These are phyloP conservation scores for Heterobasidion occidentale DNA, from an alignment of 1,284 basidiomycete species.

Conservation along the genomic window DNA sequence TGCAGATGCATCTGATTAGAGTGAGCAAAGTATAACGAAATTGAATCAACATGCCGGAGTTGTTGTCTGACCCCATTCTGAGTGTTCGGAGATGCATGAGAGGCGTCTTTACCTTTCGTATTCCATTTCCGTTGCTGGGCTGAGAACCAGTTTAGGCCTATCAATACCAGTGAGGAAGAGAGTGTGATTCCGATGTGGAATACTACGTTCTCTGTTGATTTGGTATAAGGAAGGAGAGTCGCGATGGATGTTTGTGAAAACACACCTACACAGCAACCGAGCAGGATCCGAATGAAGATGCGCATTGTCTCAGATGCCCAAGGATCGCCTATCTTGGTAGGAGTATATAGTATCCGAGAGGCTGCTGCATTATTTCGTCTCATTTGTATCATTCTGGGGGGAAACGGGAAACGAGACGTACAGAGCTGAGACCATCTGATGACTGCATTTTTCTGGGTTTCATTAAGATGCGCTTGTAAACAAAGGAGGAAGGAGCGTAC, in stretches of 20 bases:
- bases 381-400: not conserved
- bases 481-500: not conserved
- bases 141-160: constrained; percentile 27
- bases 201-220: constrained; percentile 53
- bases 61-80: constrained; percentile 52
- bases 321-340: constrained; percentile 7
- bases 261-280: constrained; percentile 56
- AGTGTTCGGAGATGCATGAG: constrained; percentile 3
- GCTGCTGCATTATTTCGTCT: not conserved
- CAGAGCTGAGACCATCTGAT: constrained; percentile 71
- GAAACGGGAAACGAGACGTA: constrained; percentile 20
- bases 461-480: not conserved
- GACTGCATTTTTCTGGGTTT: constrained; percentile 30
- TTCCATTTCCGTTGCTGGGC: not conserved
- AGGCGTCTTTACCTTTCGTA: constrained; percentile 8
- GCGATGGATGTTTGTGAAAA: not conserved
- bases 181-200: constrained; percentile 63
- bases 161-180: constrained; percentile 46
- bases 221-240: too few relatives aligned
- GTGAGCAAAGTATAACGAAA: not conserved
- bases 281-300: constrained; percentile 48
- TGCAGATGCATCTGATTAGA: constrained; percentile 18
- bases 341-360: not conserved
- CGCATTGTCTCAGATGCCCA: constrained; percentile 30
- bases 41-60: constrained; percentile 38